Evolutionary conservation across 1,284 basidiomycete genomes (phyloP).

Genomic region (Mycena citricolor): DNA sequence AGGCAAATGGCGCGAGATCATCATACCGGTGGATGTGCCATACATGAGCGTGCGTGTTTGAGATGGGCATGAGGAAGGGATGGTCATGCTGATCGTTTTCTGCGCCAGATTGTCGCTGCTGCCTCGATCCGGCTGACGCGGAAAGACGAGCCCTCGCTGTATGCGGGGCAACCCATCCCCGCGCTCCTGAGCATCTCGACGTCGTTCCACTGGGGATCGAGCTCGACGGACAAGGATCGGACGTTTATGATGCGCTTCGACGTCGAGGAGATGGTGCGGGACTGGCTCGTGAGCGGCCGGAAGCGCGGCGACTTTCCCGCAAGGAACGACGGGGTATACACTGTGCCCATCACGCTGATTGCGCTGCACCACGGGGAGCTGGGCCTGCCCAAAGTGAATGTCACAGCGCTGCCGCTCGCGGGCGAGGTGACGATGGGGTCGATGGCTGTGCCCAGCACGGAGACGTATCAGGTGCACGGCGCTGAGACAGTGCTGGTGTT

Average conservation of each 20-base stretch:
- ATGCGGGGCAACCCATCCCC: slow-evolving; percentile 78
- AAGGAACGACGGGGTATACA: slow-evolving; percentile 54
- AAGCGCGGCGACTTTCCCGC: slow-evolving; percentile 78
- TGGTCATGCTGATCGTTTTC: slow-evolving; percentile 3
- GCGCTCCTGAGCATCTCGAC: slow-evolving; percentile 63
- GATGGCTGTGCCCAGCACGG: slow-evolving; percentile 57
- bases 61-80: slow-evolving; percentile 2
- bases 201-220: slow-evolving; percentile 72
- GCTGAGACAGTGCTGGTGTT: slow-evolving; percentile 73
- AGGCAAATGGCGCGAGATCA: slow-evolving; percentile 65
- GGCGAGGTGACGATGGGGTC: slow-evolving; percentile 56
- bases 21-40: slow-evolving; percentile 81
- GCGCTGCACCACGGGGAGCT: slow-evolving; percentile 79
- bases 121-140: slow-evolving; percentile 53
- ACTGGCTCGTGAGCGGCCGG: slow-evolving; percentile 81
- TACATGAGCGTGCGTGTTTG: slow-evolving; percentile 63
- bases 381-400: slow-evolving; percentile 63
- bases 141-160: slow-evolving; percentile 45
- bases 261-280: slow-evolving; percentile 69
- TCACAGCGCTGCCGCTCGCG: slow-evolving; percentile 56
- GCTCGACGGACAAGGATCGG: slow-evolving; percentile 38
- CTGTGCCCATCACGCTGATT: slow-evolving; percentile 66
- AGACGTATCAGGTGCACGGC: slow-evolving; percentile 75
- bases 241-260: slow-evolving; percentile 68
- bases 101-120: slow-evolving; percentile 65